These are phyloP conservation scores for Sideroxylon spinosum DNA, from an alignment of 179 eudicot genomes.

Conservation along the genomic window DNA sequence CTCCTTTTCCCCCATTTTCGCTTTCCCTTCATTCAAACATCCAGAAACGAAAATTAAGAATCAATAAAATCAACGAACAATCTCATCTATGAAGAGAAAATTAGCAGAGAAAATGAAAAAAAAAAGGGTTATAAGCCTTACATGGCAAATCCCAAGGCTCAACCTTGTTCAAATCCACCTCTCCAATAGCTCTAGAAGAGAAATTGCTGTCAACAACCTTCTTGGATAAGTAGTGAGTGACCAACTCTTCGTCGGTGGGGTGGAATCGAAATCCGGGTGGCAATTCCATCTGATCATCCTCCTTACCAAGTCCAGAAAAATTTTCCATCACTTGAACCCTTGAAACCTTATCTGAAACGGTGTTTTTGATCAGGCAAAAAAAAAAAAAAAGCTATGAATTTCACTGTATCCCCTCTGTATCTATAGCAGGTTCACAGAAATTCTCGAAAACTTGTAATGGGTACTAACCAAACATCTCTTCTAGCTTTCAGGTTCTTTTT, in stretches of 20 bases:
- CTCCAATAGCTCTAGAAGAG: constrained; percentile 58
- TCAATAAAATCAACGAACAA: too few relatives aligned
- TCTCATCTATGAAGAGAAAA: not conserved
- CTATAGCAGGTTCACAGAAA: not conserved
- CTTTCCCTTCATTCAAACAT: constrained; percentile 42
- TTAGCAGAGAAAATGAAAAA: not conserved
- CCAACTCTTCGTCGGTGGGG: constrained; percentile 71
- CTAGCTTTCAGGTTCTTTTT: not conserved
- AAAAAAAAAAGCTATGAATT: not conserved
- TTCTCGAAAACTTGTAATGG: not conserved
- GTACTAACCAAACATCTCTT: not conserved
- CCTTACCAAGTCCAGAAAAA: constrained; percentile 15
- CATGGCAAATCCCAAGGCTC: constrained; percentile 90
- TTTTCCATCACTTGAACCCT: constrained; percentile 30
- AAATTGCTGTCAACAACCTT: constrained; percentile 47
- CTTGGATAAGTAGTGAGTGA: constrained; percentile 58
- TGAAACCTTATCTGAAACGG: not conserved
- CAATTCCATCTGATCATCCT: constrained; percentile 46
- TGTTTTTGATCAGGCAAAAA: not conserved
- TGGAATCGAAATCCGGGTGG: constrained; percentile 84
- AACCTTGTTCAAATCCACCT: constrained; percentile 66
- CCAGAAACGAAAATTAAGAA: not conserved
- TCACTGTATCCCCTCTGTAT: not conserved
- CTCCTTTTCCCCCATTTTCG: constrained; percentile 90
- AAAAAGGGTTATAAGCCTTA: constrained; percentile 23